phyloP scores from a whole-genome alignment of 345 rosid species.

The Syzygium aromaticum region DNA sequence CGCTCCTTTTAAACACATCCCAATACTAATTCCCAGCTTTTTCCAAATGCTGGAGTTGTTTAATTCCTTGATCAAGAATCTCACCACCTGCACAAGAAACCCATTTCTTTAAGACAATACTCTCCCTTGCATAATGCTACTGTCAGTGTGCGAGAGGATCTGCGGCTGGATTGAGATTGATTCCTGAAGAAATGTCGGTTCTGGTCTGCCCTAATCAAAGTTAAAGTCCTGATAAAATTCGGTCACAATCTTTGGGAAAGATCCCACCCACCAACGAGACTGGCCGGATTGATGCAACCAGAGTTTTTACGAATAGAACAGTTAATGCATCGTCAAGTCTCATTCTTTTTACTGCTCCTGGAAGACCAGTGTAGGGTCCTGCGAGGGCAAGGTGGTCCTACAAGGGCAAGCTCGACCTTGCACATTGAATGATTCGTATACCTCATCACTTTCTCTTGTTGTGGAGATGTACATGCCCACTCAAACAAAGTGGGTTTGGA shows the following conservation, averaged over 20 bases:
- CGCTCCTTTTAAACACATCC: neutral
- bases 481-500: neutral
- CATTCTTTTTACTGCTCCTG: neutral
- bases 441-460: neutral
- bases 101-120: neutral
- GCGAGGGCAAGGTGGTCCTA: neutral
- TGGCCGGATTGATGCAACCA: neutral
- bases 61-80: neutral
- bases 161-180: conserved; percentile 5
- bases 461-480: neutral
- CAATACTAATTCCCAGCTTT: neutral
- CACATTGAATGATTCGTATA: neutral
- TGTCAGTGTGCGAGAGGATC: neutral
- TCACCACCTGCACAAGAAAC: neutral
- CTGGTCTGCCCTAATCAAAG: neutral
- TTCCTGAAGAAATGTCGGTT: conserved; percentile 7
- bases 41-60: neutral
- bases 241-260: neutral
- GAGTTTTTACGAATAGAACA: neutral
- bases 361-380: neutral
- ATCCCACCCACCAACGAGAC: neutral
- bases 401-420: neutral
- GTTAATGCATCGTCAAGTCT: neutral
- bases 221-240: neutral
- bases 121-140: neutral